A percentile compares a stretch with the other conserved stretches of the same genome.
These are phyloP conservation scores for Silene uniflora DNA, from an alignment of 148 eudicot genomes.

Conservation along the genomic window DNA sequence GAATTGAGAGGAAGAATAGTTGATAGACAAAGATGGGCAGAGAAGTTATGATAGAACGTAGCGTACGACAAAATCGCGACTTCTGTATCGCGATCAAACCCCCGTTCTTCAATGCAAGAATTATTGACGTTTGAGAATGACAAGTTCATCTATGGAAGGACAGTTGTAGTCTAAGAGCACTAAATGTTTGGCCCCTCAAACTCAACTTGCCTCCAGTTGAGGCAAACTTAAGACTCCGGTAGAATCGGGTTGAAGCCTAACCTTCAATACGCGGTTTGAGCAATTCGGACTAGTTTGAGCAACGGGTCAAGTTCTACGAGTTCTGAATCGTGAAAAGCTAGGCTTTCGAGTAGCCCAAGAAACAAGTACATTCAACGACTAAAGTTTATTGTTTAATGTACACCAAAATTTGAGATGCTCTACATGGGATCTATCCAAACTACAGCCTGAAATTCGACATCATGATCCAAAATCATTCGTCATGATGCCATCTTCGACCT, in stretches of 20 bases:
- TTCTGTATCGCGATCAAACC: no score
- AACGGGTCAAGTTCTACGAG: neutral
- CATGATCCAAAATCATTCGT: neutral
- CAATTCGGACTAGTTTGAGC: neutral
- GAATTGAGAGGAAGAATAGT: neutral
- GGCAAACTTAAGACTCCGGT: neutral
- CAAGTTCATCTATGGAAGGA: neutral
- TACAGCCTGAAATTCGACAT: conserved; percentile 15
- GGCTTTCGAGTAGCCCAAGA: neutral
- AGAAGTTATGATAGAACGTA: no score
- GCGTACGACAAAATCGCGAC: no score
- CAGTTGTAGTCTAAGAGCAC: neutral
- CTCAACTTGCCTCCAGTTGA: neutral
- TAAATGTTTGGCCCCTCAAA: neutral
- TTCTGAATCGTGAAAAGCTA: neutral
- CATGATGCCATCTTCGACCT: conserved; percentile 18
- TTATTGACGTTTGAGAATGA: no score
- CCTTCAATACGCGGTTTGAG: neutral
- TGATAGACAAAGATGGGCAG: neutral
- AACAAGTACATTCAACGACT: conserved; percentile 12
- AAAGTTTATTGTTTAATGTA: conserved; percentile 7
- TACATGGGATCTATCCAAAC: conserved; percentile 16
- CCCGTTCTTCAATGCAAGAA: neutral
- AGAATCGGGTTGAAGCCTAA: no score
- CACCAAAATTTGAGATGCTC: conserved; percentile 24